Evolutionary conservation across 805 yeast species (phyloP), one percentile per base, ranked within the genome.

Genomic region (Saturnispora galanensis): DNA sequence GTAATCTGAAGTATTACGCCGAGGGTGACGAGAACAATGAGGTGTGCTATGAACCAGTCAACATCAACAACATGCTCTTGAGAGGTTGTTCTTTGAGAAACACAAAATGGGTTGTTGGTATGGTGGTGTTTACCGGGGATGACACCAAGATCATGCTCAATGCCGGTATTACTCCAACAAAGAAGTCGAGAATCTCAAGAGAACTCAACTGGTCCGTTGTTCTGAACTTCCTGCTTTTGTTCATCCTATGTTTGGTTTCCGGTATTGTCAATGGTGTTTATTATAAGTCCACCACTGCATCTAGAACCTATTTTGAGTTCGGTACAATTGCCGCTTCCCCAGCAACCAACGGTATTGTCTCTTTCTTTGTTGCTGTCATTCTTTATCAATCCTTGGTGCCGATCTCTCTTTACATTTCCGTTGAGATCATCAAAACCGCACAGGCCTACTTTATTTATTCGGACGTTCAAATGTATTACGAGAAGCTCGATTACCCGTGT

Each of bases 121-220:
- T 84, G 26, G 93, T 83, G 13, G 67, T 76, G 3, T 84, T 80
- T 63, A 84, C 93, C 4, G 94, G 94, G 56, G 70, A 70, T 38
- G 93, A 84, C 51, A 75, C 94, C 3, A 84, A 84, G 55, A 83
- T 84, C 56, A 83, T 84, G 87, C 64, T 84, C 49, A 84, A 84
- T 60, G 71, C 90, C 2, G 93, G 93, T 58, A 67, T 73, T 15
- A 84, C 93, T 1, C 93, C 93, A 38, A 73, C 89, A 5, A 84
- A 84, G 55, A 76, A 71, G 52, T 82, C 90, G 1, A 73, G 86
- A 59, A 81, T 84, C 11, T 72, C 90, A 3, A 68, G 79, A 50
- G 90, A 83, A 53, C 67, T 84, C 55, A 84, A 84, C 55, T 73
- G 72, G 56, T 76, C 84, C 21, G 90, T 84, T 42, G 52, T 79